These are phyloP conservation scores for Trametes maxima DNA, from an alignment of 768 basidiomycete species.

Conservation along the genomic window DNA sequence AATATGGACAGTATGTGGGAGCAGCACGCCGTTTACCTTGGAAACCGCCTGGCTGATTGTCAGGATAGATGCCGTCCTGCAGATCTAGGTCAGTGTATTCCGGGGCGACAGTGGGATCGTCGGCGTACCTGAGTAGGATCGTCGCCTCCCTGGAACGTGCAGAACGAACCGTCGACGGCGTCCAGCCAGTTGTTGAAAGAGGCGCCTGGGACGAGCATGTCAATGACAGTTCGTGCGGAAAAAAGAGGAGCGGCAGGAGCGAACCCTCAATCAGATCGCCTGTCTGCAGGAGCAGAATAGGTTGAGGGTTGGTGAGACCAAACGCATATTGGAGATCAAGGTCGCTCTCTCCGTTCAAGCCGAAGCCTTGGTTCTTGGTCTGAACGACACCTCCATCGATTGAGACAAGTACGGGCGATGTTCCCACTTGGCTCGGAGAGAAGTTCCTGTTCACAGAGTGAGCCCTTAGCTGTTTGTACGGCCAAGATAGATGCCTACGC, in stretches of 20 bases:
- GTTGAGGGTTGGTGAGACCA: slow-evolving; percentile 37
- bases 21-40: slow-evolving; percentile 27
- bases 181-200: slow-evolving; percentile 50
- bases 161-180: slow-evolving; percentile 46
- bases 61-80: slow-evolving; percentile 47
- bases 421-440: slow-evolving; percentile 42
- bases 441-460: slow-evolving; percentile 34
- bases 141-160: slow-evolving; percentile 49
- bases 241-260: background rate
- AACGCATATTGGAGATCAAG: slow-evolving; percentile 75
- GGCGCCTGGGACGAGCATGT: slow-evolving; percentile 34
- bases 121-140: slow-evolving; percentile 33
- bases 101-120: background rate
- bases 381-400: slow-evolving; percentile 46
- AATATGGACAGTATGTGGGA: background rate
- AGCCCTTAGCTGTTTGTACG: background rate
- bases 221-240: too few relatives aligned
- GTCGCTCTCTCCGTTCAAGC: slow-evolving; percentile 65
- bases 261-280: slow-evolving; percentile 27
- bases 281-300: slow-evolving; percentile 26
- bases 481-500: background rate
- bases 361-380: slow-evolving; percentile 45
- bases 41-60: slow-evolving; percentile 41
- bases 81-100: background rate
- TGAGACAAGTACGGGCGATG: slow-evolving; percentile 38